These are phyloP conservation scores for Yarrowia hollandica DNA, from an alignment of 805 yeast species.

Conservation along the genomic window DNA sequence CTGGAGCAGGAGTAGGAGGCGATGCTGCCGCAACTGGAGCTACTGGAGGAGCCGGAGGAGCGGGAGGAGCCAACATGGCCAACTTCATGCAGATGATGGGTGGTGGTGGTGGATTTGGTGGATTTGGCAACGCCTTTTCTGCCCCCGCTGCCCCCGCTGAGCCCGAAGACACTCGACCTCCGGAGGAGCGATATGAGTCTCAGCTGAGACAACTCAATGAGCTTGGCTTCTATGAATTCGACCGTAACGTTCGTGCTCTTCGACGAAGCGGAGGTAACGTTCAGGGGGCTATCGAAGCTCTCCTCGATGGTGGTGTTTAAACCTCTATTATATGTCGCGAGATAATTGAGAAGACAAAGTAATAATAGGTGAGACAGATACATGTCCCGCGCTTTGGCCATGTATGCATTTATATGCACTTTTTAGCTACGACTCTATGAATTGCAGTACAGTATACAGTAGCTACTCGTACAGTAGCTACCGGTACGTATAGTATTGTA, in stretches of 20 bases:
- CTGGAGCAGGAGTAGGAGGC: slow-evolving; percentile 24
- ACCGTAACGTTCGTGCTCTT: slow-evolving; percentile 84
- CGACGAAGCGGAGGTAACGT: slow-evolving; percentile 96
- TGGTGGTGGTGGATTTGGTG: slow-evolving; percentile 30
- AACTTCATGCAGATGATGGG: slow-evolving; percentile 30
- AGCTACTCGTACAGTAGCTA: too few species aligned
- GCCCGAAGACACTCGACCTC: slow-evolving; percentile 66
- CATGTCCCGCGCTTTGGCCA: not conserved
- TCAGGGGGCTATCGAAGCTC: slow-evolving; percentile 91
- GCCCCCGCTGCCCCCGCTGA: slow-evolving; percentile 42
- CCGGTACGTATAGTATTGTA: too few species aligned
- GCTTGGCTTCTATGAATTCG: slow-evolving; percentile 89
- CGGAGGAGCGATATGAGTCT: slow-evolving; percentile 72
- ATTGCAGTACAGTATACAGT: too few species aligned
- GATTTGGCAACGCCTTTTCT: slow-evolving; percentile 48
- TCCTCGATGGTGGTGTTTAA: slow-evolving; percentile 62
- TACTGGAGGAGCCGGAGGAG: slow-evolving; percentile 29
- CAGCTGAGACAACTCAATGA: slow-evolving; percentile 76
- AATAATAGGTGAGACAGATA: not conserved
- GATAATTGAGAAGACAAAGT: not conserved
- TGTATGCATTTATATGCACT: slow-evolving; percentile 22
- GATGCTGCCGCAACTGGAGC: slow-evolving; percentile 34
- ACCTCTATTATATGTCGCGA: too few species aligned
- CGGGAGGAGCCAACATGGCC: slow-evolving; percentile 10
- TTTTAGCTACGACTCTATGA: too few species aligned